phyloP scores from a whole-genome alignment of 2,329 filamentous ascomycete species.

The Diaporthe sp. region DNA sequence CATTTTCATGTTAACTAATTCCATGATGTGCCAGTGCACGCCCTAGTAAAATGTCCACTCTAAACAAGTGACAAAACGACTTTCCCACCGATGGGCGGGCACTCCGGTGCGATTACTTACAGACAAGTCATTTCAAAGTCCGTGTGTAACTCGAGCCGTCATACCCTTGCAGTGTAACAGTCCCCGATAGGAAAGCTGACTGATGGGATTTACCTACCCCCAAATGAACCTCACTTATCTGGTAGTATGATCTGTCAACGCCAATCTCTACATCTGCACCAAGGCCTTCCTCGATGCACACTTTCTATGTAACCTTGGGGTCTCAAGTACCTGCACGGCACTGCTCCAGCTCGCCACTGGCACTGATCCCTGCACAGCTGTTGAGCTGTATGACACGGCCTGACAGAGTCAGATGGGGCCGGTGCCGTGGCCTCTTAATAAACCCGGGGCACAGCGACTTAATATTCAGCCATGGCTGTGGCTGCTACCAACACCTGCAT shows the following conservation, averaged over 20 bases:
- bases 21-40: too few relatives aligned
- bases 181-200: background rate
- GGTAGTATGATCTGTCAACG: background rate
- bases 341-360: background rate
- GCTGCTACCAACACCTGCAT: conserved; percentile 22
- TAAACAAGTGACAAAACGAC: background rate
- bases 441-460: conserved; percentile 3
- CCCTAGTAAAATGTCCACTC: background rate
- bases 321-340: background rate
- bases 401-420: background rate
- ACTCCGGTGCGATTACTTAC: background rate
- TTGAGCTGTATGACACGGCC: background rate
- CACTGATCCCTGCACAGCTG: background rate
- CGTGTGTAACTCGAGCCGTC: background rate
- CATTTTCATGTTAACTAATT: background rate
- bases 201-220: background rate
- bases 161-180: background rate
- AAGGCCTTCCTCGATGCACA: background rate
- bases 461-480: conserved; percentile 14
- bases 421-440: conserved; percentile 2
- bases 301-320: background rate
- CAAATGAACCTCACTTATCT: background rate
- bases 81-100: background rate
- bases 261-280: background rate
- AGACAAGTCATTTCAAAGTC: background rate